Base-by-base conservation (phyloP, 371 early-diverging fungal genomes). In the Zychaea mexicana region DNA sequence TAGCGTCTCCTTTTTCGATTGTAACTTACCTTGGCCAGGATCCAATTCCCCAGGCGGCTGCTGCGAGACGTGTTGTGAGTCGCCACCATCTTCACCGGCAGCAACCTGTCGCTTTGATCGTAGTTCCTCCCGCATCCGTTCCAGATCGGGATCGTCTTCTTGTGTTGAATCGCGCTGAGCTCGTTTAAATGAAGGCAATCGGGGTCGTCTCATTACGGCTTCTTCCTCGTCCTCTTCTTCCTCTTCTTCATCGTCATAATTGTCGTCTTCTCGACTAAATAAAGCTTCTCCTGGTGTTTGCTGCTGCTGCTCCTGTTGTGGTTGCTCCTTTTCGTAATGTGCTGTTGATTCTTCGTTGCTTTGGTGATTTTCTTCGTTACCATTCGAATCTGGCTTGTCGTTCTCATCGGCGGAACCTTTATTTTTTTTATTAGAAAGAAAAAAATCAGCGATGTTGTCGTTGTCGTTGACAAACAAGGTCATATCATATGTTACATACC, bases 171-270 rank as follows among this genome's bases (percentile, higher is more conserved):
- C 66, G 36, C 79, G 62, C 7, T 60, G 36, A 42, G 70, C 68
- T 47, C 70, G 69, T 76, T 76, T 82, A 39, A 82, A 82, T 10
- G 79, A 77, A 19, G 82, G 82, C n/a, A 82, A 57, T 46, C 73
- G 19, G 26, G 55, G 59, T 32, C 32, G 22, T 58, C 27, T 52
- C 10, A 30, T 13, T 52, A 64, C 24, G 17, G 27, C 28, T n/a
- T 61, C 36, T 49, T 45, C 59, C 19, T 65, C 33, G n/a, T 21
- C 26, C 9, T 55, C 60, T 26, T 46, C 21, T 26, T 65, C 33
- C 19, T 21, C 26, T 15, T 55, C 60, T 26, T 46, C 21, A n/a
- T 53, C 54, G 36, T 58, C 54, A 27, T 45, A 42, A 42, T 42
- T n/a, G 15, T 42, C 42, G 13, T 42, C 42, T 42, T 42, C 42